Evolutionary conservation across 2,329 filamentous ascomycete genomes (phyloP), one percentile per base, ranked within the genome.

Genomic region (Pseudogymnoascus sp.): DNA sequence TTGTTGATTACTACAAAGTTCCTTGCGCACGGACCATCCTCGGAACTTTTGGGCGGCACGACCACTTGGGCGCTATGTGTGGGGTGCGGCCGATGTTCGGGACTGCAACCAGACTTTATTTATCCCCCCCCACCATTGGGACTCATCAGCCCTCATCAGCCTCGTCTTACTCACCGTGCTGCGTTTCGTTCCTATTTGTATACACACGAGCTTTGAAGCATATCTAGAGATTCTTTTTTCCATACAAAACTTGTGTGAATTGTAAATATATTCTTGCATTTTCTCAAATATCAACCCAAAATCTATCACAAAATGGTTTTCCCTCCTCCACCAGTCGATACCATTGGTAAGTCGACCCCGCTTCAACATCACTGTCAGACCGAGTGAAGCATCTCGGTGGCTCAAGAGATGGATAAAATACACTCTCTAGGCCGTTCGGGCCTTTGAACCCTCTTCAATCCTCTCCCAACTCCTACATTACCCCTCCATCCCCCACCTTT

Each of bases 311-410:
- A 62, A 34, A 77, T 78, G 74, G 59, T 78, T 40, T 93, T 93
- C 73, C 91, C 91, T 68, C 91, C 91, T 31, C 85, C 88, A 9
- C 88, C 90, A 3, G 86, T 90, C 69, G 86, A 85, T 72, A 89
- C 88, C 67, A 93, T 96, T 79, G 84, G 82, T 84, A 75, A 53
- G 75, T 67, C 49, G 7, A 34, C 49, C n/a, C 49, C 16, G 28
- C 49, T 56, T 56, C 49, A 36, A 56, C n/a, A 34, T 36, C 28
- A 56, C 49, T 21, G 49, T 21, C 49, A 56, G 28, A 21, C 11
- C 16, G 9, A 18, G 5, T 8, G 28, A 56, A 56, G 11, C 49
- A 56, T 8, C n/a, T 21, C 25, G 1, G 11, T 8, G 49, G 25
- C 49, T 56, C 49, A 21, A 56, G 28, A 4, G 25, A 34, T 21